These are phyloP conservation scores for Beauveria sp. DNA, from an alignment of 2,329 filamentous ascomycete genomes.

Conservation along the genomic window DNA sequence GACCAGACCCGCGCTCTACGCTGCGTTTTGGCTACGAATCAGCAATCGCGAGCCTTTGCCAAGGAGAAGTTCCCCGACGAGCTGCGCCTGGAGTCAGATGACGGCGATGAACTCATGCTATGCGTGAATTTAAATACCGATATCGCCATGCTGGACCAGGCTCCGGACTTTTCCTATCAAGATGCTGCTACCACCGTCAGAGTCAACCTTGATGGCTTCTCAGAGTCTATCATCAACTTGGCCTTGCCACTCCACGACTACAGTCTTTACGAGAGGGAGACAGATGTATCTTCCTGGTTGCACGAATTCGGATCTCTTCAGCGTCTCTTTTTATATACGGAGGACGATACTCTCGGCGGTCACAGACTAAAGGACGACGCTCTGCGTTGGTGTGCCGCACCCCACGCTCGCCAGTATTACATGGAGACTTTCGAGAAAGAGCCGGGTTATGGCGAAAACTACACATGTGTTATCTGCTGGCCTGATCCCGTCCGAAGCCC, in stretches of 20 bases:
- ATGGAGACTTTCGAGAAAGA: constrained; percentile 21
- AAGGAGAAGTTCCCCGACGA: constrained; percentile 24
- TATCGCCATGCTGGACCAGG: constrained; percentile 19
- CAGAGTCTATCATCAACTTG: constrained; percentile 22
- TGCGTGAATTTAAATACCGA: constrained; percentile 25
- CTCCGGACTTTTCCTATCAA: background rate
- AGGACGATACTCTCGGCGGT: background rate
- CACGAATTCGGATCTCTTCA: constrained; percentile 15
- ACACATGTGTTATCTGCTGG: constrained; percentile 24
- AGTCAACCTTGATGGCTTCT: constrained; percentile 21
- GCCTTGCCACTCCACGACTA: constrained; percentile 15
- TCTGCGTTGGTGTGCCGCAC: constrained; percentile 26
- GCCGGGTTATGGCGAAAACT: constrained; percentile 18
- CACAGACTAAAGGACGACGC: constrained; percentile 9
- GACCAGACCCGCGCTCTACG: constrained; percentile 23
- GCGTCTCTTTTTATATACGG: constrained; percentile 19
- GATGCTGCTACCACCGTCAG: background rate
- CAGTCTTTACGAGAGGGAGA: background rate
- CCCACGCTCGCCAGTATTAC: constrained; percentile 21
- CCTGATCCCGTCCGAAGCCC: constrained; percentile 24
- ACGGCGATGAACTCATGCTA: constrained; percentile 19
- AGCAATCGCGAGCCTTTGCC: constrained; percentile 29
- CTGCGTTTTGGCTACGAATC: constrained; percentile 25
- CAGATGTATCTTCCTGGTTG: background rate
- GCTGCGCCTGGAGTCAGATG: constrained; percentile 20